Evolutionary conservation across 2,329 filamentous ascomycete species (phyloP), one percentile per base, ranked within the genome.

Genomic region (Cladosporium sp.): DNA sequence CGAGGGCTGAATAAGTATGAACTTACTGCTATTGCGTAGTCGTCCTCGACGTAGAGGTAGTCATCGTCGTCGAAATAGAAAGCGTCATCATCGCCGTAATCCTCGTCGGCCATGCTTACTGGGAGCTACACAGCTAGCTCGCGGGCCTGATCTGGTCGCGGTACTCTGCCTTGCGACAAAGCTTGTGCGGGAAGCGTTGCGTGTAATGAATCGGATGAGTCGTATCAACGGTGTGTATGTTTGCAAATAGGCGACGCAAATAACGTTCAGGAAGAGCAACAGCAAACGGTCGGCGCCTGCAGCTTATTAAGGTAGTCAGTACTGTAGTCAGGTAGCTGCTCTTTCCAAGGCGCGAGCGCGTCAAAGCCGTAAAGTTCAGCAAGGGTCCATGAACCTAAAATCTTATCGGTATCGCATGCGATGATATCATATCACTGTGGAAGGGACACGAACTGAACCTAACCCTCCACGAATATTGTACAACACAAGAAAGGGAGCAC

Each of bases 41-140:
- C 79, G 38, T 83, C 82, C 65, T 83, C 81, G 38, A 83, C 77
- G 58, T 82, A 84, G 47, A 81, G 72, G 76, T 80, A 83, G 57
- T 71, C 75, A 65, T 78, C 75, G 26, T 82, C 81, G 49, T 78
- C 79, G 60, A 77, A 75, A 65, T 77, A 75, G 68, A 60, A 61
- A 11, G 55, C 34, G 11, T 52, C 32, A 21, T 65, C 63, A 55
- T 72, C 74, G 68, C 80, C 81, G 69, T 82, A 80, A 68, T 75
- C 72, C 54, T 75, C 74, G 67, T 76, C 72, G 12, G 66, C 72
- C 72, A 75, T 74, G 64, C 21, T 68, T 59, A 8, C 24, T 28
- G 2, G 18, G 5, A 32, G 26, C 51, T 34, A 18, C 15, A 24
- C 7, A 21, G 41, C 18, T 24, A 47, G 41, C n/a, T 47, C 21